Evolutionary conservation across 2,329 filamentous ascomycete genomes (phyloP).

Genomic region (Fonsecaea pedrosoi): DNA sequence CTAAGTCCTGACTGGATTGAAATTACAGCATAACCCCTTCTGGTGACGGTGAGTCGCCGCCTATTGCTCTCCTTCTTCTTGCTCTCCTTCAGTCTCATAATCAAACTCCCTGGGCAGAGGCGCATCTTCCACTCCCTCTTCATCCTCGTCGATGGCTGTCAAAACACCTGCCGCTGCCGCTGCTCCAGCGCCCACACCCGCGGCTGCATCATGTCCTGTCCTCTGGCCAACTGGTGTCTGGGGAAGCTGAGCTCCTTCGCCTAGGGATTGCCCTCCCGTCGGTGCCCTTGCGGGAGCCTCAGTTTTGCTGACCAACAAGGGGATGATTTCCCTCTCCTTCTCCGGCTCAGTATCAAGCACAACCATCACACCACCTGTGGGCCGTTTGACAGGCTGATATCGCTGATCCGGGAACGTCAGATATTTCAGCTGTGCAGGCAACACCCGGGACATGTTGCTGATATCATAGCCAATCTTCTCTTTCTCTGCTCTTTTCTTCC

Average conservation of each 20-base stretch:
- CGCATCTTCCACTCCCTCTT: conserved; percentile 56
- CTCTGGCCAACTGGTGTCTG: conserved; percentile 40
- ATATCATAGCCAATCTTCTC: conserved; percentile 97
- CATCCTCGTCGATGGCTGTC: conserved; percentile 80
- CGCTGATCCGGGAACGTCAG: conserved; percentile 89
- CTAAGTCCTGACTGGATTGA: neutral
- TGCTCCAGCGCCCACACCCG: conserved; percentile 58
- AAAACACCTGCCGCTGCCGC: conserved; percentile 79
- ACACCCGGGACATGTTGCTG: conserved; percentile 94
- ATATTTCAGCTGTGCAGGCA: conserved; percentile 92
- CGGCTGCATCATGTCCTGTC: conserved; percentile 42
- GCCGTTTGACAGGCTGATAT: conserved; percentile 90
- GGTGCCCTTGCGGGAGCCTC: conserved; percentile 43
- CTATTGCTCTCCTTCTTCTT: conserved; percentile 7
- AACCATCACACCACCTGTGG: conserved; percentile 95
- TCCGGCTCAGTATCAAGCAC: conserved; percentile 81
- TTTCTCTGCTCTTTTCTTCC: conserved; percentile 91
- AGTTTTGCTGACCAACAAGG: conserved; percentile 87
- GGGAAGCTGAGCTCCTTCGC: conserved; percentile 37
- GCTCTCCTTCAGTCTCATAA: conserved; percentile 51
- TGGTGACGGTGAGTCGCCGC: neutral
- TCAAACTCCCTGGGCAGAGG: conserved; percentile 56
- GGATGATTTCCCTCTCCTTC: conserved; percentile 79
- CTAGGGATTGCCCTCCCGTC: conserved; percentile 37
- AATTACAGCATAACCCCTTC: conserved; percentile 5